Evolutionary conservation across 2,329 filamentous ascomycete genomes (phyloP).

Genomic region (Calonectria hongkongensis): DNA sequence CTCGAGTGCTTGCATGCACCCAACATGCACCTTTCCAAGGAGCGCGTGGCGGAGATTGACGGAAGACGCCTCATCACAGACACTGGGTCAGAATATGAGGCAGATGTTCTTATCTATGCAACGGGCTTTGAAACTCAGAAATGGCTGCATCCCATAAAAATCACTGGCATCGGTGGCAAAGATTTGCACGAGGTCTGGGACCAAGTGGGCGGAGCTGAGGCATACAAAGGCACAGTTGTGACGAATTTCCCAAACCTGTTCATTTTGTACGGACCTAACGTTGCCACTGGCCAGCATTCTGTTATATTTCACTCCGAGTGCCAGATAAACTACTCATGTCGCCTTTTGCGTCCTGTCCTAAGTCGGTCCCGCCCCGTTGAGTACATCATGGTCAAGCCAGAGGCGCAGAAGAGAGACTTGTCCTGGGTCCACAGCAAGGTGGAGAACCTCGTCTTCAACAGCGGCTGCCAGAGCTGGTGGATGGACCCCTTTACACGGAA

Average conservation of each 20-base stretch:
- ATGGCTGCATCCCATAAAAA: slow-evolving; percentile 27
- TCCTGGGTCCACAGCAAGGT: slow-evolving; percentile 27
- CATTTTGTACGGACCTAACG: slow-evolving; percentile 32
- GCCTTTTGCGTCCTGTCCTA: slow-evolving; percentile 26
- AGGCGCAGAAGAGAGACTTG: slow-evolving; percentile 27
- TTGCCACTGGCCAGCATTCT: slow-evolving; percentile 32
- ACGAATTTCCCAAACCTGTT: slow-evolving; percentile 31
- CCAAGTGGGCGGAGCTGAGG: slow-evolving; percentile 28
- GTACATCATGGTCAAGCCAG: slow-evolving; percentile 32
- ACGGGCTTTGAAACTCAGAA: slow-evolving; percentile 33
- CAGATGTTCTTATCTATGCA: slow-evolving; percentile 28
- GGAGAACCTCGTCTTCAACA: slow-evolving; percentile 26
- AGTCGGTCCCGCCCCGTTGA: not conserved
- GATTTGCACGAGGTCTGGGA: slow-evolving; percentile 33
- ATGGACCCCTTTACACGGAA: slow-evolving; percentile 29
- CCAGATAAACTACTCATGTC: slow-evolving; percentile 35
- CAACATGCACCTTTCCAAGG: slow-evolving; percentile 34
- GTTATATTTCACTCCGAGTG: slow-evolving; percentile 37
- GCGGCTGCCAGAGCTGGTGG: slow-evolving; percentile 36
- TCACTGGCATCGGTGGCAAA: slow-evolving; percentile 21
- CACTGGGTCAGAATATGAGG: not conserved
- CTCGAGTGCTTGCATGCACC: slow-evolving; percentile 24
- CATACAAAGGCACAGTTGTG: slow-evolving; percentile 34
- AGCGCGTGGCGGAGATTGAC: not conserved
- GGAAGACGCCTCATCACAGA: slow-evolving; percentile 5